Conservation (phyloP, 495 filamentous ascomycete genomes). For the Neurospora sp. region DNA sequence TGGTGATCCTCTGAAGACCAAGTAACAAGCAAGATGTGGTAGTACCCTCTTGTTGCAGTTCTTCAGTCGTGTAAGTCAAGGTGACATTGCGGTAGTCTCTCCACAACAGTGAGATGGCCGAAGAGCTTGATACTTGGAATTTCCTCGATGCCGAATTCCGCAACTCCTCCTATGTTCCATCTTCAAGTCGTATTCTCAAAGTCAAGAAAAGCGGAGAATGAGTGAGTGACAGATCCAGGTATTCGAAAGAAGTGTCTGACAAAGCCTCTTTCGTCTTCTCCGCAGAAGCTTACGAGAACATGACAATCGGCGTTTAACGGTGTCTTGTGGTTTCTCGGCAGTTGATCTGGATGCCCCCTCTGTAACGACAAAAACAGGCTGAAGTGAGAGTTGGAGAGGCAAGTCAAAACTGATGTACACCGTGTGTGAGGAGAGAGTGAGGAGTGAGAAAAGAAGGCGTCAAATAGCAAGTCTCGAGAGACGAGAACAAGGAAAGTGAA, state of each 20-base stretch:
- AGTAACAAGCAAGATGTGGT: not conserved
- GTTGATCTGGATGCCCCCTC: not conserved
- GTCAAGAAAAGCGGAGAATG: not conserved
- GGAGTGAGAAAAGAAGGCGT: not conserved
- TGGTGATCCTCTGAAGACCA: not conserved
- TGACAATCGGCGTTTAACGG: not conserved
- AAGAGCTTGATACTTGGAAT: not conserved
- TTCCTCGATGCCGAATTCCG: not conserved
- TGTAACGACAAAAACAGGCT: not conserved
- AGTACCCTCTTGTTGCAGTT: not conserved
- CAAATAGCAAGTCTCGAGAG: not conserved
- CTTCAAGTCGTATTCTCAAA: not conserved
- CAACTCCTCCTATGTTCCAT: not conserved
- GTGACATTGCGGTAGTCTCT: not conserved
- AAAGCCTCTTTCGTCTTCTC: not conserved
- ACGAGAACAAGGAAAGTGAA: not conserved
- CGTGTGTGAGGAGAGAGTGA: not conserved
- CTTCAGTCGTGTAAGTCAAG: not conserved
- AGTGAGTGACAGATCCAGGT: not conserved
- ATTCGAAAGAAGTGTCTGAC: not conserved
- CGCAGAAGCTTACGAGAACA: conserved; percentile 4
- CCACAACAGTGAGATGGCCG: not conserved
- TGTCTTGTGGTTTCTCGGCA: not conserved
- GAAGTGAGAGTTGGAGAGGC: not conserved
- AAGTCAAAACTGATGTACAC: not conserved